These are phyloP conservation scores for Mycena crocata DNA, from an alignment of 768 basidiomycete species.

Conservation along the genomic window DNA sequence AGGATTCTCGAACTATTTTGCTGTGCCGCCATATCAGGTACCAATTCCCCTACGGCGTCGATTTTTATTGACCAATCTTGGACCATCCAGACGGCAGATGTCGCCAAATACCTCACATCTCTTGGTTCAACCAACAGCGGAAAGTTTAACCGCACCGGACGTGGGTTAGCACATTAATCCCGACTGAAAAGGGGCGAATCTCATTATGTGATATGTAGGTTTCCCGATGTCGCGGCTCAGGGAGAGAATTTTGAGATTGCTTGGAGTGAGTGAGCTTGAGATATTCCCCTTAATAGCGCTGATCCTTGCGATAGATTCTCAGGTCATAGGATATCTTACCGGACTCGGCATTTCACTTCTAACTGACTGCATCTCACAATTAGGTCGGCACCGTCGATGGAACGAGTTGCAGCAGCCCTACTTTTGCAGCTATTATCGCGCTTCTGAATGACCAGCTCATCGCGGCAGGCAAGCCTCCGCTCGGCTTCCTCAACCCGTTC, in stretches of 20 bases:
- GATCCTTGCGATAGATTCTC: neutral
- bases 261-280: neutral
- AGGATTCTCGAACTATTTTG: constrained; percentile 61
- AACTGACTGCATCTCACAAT: neutral
- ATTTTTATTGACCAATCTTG: neutral
- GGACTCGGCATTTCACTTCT: neutral
- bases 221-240: constrained; percentile 12
- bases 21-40: constrained; percentile 41
- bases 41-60: neutral
- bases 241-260: constrained; percentile 22
- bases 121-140: constrained; percentile 50
- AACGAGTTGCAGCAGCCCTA: constrained; percentile 11
- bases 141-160: constrained; percentile 44
- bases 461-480: constrained; percentile 13
- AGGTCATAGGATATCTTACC: neutral
- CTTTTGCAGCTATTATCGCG: constrained; percentile 12
- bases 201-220: no score
- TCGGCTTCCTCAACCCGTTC: constrained; percentile 27
- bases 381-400: constrained; percentile 21
- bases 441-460: constrained; percentile 22
- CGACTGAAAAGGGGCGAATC: no score
- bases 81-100: constrained; percentile 25
- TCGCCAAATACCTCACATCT: constrained; percentile 33
- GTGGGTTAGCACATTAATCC: no score
- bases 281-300: neutral